Conservation (phyloP, 495 filamentous ascomycete species). For the Trichocladium uniseriatum region DNA sequence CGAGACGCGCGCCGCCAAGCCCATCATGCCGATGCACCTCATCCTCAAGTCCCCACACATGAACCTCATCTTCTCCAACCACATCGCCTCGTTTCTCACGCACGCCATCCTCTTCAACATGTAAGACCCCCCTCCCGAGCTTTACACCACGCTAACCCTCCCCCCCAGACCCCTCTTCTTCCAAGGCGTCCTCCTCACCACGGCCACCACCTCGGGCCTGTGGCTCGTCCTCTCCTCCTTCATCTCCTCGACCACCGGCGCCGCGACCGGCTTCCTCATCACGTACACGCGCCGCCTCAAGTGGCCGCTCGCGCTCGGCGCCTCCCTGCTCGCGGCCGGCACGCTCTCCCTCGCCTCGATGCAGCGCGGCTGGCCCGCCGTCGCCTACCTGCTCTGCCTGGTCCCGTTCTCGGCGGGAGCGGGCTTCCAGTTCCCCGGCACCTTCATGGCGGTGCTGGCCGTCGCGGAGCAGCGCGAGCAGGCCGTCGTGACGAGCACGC, state of each 20-base stretch:
- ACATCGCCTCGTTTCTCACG: constrained; percentile 51
- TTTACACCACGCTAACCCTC: too few species aligned
- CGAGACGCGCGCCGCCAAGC: constrained; percentile 49
- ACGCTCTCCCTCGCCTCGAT: constrained; percentile 40
- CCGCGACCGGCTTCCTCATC: constrained; percentile 61
- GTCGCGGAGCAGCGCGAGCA: constrained; percentile 60
- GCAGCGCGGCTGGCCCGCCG: constrained; percentile 44
- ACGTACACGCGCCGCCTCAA: constrained; percentile 55
- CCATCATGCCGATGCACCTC: constrained; percentile 64
- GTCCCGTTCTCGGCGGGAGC: constrained; percentile 52
- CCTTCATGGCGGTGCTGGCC: constrained; percentile 60
- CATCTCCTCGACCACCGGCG: constrained; percentile 49
- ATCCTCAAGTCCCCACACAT: constrained; percentile 51
- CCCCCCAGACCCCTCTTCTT: constrained; percentile 61
- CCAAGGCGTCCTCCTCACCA: constrained; percentile 66
- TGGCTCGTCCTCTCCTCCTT: constrained; percentile 55
- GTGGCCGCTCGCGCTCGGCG: constrained; percentile 51
- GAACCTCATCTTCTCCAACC: constrained; percentile 61
- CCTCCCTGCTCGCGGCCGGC: constrained; percentile 47
- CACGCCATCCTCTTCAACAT: constrained; percentile 71
- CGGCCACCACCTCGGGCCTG: constrained; percentile 60
- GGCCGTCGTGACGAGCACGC: constrained; percentile 63
- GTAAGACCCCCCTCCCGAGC: too few species aligned
- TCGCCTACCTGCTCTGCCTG: constrained; percentile 53
- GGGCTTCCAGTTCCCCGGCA: constrained; percentile 55